Percentiles rank a stretch among this genome's conserved stretches.
phyloP scores from a whole-genome alignment of 2,329 filamentous ascomycete species.

The Zymoseptoria brevis region DNA sequence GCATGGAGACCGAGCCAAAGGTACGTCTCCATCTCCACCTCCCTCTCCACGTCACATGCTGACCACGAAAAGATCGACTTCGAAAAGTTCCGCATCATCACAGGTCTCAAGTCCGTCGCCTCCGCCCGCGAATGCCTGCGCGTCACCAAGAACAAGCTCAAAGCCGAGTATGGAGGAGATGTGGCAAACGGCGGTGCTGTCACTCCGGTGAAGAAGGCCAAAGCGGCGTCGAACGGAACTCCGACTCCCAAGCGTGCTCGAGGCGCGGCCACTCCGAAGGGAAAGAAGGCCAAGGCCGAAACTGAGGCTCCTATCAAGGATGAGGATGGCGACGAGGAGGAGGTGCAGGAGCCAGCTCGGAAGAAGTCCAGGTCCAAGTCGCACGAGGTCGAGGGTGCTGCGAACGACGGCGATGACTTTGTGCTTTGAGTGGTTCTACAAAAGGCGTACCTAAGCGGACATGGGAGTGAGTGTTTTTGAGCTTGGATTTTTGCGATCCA shows the following conservation, averaged over 20 bases:
- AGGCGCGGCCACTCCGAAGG: background rate
- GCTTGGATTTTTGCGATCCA: too few relatives aligned
- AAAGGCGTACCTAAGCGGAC: background rate
- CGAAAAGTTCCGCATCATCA: slow-evolving; percentile 25
- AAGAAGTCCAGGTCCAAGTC: background rate
- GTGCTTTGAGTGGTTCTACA: background rate
- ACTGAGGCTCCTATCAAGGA: background rate
- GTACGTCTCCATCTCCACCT: slow-evolving; percentile 7
- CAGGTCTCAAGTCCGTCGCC: slow-evolving; percentile 19
- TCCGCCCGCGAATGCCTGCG: slow-evolving; percentile 29
- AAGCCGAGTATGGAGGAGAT: slow-evolving; percentile 19
- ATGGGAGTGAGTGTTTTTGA: too few relatives aligned
- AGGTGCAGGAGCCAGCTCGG: background rate
- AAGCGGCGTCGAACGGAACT: background rate
- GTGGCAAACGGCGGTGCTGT: too few relatives aligned
- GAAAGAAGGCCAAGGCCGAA: background rate
- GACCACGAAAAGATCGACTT: slow-evolving; percentile 25
- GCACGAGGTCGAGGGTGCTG: background rate
- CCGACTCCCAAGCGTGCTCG: background rate
- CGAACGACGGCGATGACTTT: background rate
- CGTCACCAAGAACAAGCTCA: slow-evolving; percentile 29
- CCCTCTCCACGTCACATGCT: background rate
- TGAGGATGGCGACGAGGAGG: background rate
- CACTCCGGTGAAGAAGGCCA: background rate
- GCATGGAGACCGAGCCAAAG: slow-evolving; percentile 27